phyloP scores from a whole-genome alignment of 225 moss, liverwort and hornwort species.

The Climacium dendroides region DNA sequence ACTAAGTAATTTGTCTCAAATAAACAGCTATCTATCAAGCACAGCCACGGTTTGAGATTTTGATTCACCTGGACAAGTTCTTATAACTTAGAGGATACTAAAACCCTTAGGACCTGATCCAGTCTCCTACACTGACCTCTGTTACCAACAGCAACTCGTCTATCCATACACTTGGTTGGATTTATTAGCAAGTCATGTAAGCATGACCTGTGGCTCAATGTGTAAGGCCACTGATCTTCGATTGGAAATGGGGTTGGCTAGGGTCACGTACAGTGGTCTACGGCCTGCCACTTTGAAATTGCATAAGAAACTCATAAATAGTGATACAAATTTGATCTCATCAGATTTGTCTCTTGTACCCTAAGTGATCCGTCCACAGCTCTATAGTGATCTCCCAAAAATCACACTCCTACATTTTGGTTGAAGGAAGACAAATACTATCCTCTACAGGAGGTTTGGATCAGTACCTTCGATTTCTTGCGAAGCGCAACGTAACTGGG shows the following conservation, averaged over 20 bases:
- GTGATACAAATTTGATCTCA: neutral
- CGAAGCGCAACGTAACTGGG: conserved; percentile 57
- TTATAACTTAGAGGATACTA: neutral
- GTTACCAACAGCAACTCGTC: neutral
- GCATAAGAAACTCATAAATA: neutral
- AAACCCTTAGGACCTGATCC: neutral
- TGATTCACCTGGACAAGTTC: neutral
- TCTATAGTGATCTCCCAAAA: neutral
- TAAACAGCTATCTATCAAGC: neutral
- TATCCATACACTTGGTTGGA: neutral
- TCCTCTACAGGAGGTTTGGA: neutral
- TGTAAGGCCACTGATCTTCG: neutral
- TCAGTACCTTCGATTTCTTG: conserved; percentile 35
- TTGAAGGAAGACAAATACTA: neutral
- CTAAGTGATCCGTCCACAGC: neutral
- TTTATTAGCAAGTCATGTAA: neutral
- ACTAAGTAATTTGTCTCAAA: neutral
- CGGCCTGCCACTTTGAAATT: neutral
- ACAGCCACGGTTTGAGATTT: neutral
- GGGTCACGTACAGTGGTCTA: neutral
- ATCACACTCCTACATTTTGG: neutral
- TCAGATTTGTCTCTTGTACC: neutral
- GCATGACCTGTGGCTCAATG: neutral
- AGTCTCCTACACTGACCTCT: neutral
- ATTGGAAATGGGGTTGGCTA: neutral